Evolutionary conservation across 1,139 yeast genomes (phyloP), one percentile per base, ranked within the genome.

Genomic region (Zygosaccharomyces pseudobailii): DNA sequence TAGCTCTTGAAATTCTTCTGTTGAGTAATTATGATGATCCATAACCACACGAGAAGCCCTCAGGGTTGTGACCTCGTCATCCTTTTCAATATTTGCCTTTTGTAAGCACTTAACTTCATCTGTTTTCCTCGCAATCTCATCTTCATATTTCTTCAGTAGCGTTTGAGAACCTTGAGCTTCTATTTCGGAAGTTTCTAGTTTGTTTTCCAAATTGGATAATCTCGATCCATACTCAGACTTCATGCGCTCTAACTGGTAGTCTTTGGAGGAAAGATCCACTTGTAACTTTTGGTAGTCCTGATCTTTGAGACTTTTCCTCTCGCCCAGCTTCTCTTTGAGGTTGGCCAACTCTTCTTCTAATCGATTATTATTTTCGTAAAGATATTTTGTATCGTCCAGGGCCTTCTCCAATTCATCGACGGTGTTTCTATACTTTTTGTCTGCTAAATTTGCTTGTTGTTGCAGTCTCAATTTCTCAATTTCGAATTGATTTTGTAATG

Each of bases 321-420:
- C 43, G 7, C 57, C 49, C 25, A 55, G 45, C 23, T 67, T 64
- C 2, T 59, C 63, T 41, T 67, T 65, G 17, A 67, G 48, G 6
- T 61, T 53, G 4, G 55, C 54, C 20, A 73, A 47, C 43, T 71
- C 67, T 1, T 59, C 57, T 1, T 65, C 54, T 6, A 69, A 53
- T 45, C 65, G 66, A 28, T 62, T 64, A 45, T 71, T 70, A 37
- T 68, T 67, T n/a, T 73, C 71, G 49, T 69, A 73, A 33, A 76
- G 59, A 52, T 51, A 51, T 40, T 57, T 53, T 3, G 59, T 48
- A 36, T 55, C 63, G 40, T 48, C 53, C 19, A 58, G 34, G 2
- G 63, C 56, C 24, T 54, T 48, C 25, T 61, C 65, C 27, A 63
- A 48, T 28, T 56, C 62, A 17, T 61, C 61, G 40, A 62, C 35